A percentile compares a stretch with the other conserved stretches of the same genome.
phyloP scores from a whole-genome alignment of 139 green algal genomes.

The Limnomonas spitsbergensis region DNA sequence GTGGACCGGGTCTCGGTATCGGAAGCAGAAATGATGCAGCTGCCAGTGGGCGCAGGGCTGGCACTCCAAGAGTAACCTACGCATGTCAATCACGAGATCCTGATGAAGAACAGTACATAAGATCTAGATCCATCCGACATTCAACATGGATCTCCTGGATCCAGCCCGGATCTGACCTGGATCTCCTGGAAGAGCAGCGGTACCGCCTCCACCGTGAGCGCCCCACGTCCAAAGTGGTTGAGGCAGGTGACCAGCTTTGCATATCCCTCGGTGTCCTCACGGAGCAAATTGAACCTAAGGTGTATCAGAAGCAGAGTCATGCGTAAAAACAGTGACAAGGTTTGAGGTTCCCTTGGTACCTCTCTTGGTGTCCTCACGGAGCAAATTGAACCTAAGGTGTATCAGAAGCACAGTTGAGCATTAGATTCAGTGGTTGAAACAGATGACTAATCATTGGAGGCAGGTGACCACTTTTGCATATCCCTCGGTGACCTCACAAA shows the following conservation, averaged over 20 bases:
- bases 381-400: conserved; percentile 81
- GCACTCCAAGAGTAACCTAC: too few species aligned
- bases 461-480: conserved; percentile 86
- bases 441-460: too few species aligned
- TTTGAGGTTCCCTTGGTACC: conserved; percentile 86
- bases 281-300: conserved; percentile 87
- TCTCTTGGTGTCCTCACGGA: conserved; percentile 87
- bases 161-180: conserved; percentile 12
- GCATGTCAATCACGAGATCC: too few species aligned
- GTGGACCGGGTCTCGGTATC: too few species aligned
- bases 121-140: too few species aligned
- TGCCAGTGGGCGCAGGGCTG: too few species aligned
- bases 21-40: too few species aligned
- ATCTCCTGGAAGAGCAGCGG: conserved; percentile 21
- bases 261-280: conserved; percentile 88
- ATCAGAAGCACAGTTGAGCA: neutral
- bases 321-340: neutral
- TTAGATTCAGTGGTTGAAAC: neutral
- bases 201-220: conserved; percentile 14
- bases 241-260: conserved; percentile 75
- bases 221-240: conserved; percentile 38
- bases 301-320: neutral
- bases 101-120: too few species aligned
- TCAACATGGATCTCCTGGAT: too few species aligned
- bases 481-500: conserved; percentile 87